phyloP scores from a whole-genome alignment of 768 basidiomycete species.

The Tephrocybe sp. region DNA sequence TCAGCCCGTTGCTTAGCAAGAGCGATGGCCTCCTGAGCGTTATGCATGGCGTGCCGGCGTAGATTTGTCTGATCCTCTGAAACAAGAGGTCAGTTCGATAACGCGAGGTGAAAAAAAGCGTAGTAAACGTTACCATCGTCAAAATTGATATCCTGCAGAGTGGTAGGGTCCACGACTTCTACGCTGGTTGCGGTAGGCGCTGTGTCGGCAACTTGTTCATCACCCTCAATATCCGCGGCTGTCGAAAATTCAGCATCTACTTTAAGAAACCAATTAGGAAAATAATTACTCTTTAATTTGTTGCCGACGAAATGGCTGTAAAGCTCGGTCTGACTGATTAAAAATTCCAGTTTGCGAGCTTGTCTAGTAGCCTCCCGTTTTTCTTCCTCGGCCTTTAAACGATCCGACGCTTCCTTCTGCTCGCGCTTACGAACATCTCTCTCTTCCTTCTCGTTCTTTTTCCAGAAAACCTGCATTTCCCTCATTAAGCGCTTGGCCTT shows the following conservation, averaged over 20 bases:
- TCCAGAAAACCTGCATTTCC: slow-evolving; percentile 97
- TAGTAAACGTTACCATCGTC: slow-evolving; percentile 64
- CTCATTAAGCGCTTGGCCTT: slow-evolving; percentile 89
- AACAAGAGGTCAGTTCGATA: not conserved
- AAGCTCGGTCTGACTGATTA: slow-evolving; percentile 97
- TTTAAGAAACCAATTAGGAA: slow-evolving; percentile 12
- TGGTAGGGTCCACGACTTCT: slow-evolving; percentile 46
- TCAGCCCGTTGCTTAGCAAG: slow-evolving; percentile 76
- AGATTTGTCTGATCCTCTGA: slow-evolving; percentile 87
- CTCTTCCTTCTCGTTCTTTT: slow-evolving; percentile 97
- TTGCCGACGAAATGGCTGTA: slow-evolving; percentile 99
- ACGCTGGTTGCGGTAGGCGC: slow-evolving; percentile 58
- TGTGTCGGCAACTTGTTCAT: slow-evolving; percentile 30
- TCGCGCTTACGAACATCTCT: slow-evolving; percentile 89
- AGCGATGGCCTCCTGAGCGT: slow-evolving; percentile 86
- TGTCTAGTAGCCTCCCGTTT: slow-evolving; percentile 91
- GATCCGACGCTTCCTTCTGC: slow-evolving; percentile 90
- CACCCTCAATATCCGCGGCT: slow-evolving; percentile 80
- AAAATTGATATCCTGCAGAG: slow-evolving; percentile 79
- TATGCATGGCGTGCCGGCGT: slow-evolving; percentile 78
- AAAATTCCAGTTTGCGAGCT: slow-evolving; percentile 94
- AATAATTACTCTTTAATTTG: slow-evolving; percentile 76
- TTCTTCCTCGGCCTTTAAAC: slow-evolving; percentile 87
- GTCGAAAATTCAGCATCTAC: slow-evolving; percentile 14
- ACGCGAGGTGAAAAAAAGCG: slow-evolving; percentile 1